phyloP scores from a whole-genome alignment of 257 asterid species.

The Voacanga thouarsii region DNA sequence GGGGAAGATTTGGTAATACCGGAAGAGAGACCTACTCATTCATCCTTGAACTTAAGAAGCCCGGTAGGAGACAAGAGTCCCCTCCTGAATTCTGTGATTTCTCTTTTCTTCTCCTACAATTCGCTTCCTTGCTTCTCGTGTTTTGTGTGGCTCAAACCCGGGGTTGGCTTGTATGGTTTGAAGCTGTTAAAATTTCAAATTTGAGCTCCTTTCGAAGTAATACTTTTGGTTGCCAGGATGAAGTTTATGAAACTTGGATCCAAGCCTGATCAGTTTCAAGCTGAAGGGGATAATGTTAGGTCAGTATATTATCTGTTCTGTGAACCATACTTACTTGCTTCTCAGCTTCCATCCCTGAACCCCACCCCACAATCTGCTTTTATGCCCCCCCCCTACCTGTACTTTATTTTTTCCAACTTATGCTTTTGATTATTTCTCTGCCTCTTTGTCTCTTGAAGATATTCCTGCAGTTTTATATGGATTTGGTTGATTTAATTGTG shows the following conservation, averaged over 20 bases:
- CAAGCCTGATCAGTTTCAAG: constrained; percentile 82
- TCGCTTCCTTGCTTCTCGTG: not conserved
- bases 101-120: constrained; percentile 4
- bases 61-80: not conserved
- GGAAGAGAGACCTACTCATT: not conserved
- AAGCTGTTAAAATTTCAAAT: constrained; percentile 1
- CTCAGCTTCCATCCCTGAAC: not conserved
- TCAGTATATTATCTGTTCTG: constrained; percentile 23
- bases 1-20: constrained; percentile 4
- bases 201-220: constrained; percentile 14
- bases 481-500: not conserved
- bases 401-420: not conserved
- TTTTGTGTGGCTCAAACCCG: not conserved
- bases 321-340: not conserved
- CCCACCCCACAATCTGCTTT: not conserved
- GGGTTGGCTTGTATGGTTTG: not conserved
- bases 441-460: not conserved
- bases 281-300: constrained; percentile 79
- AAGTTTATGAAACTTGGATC: constrained; percentile 98
- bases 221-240: constrained; percentile 40
- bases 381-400: not conserved
- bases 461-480: not conserved
- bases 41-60: constrained; percentile 7
- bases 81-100: not conserved
- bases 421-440: not conserved